Evolutionary conservation across 1,139 yeast species (phyloP).

Genomic region (Scheffersomyces segobiensis): DNA sequence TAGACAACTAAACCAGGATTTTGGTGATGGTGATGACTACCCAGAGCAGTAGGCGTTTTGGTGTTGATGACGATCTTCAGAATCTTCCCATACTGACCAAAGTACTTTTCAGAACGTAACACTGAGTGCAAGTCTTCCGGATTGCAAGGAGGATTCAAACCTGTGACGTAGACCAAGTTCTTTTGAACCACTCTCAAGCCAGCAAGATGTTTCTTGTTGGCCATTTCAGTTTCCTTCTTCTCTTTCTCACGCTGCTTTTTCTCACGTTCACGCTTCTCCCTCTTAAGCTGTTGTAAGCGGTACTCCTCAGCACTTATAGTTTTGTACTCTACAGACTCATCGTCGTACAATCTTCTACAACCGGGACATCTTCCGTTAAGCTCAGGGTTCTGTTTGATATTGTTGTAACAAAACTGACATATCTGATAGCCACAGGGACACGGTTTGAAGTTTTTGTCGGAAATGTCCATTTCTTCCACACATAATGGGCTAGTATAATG

Average conservation of each 20-base stretch:
- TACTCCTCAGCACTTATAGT: slow-evolving; percentile 83
- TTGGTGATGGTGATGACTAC: slow-evolving; percentile 38
- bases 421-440: slow-evolving; percentile 99
- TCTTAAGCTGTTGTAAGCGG: slow-evolving; percentile 74
- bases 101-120: slow-evolving; percentile 86
- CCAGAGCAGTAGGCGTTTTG: slow-evolving; percentile 53
- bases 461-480: slow-evolving; percentile 95
- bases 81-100: slow-evolving; percentile 97
- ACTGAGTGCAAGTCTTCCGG: slow-evolving; percentile 87
- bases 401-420: slow-evolving; percentile 97
- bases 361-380: slow-evolving; percentile 97
- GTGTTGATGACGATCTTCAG: slow-evolving; percentile 91
- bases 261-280: slow-evolving; percentile 80
- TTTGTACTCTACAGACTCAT: slow-evolving; percentile 86
- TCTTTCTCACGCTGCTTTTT: slow-evolving; percentile 90
- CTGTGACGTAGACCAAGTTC: slow-evolving; percentile 94
- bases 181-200: slow-evolving; percentile 98
- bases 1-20: slow-evolving; percentile 91
- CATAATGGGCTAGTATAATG: slow-evolving; percentile 69
- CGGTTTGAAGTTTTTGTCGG: slow-evolving; percentile 95
- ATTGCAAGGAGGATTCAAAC: slow-evolving; percentile 86
- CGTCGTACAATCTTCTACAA: slow-evolving; percentile 92
- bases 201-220: slow-evolving; percentile 88
- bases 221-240: slow-evolving; percentile 85
- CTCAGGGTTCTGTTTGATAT: slow-evolving; percentile 93